Base-by-base conservation (phyloP, 306 rosid genomes). In the Vigna hirtella region DNA sequence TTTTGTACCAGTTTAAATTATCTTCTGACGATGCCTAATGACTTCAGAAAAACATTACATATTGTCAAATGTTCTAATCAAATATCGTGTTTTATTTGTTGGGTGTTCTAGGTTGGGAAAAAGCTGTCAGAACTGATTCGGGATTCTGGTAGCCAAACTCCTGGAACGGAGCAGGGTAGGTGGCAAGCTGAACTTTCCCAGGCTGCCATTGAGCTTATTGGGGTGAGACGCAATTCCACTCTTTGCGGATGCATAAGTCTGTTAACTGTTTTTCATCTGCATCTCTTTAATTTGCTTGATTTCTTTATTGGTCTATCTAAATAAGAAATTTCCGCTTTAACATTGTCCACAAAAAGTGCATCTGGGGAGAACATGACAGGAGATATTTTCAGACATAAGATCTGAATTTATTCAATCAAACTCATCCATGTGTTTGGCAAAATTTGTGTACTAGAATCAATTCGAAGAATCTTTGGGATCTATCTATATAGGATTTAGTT, bases 111-210 rank as follows among this genome's bases (percentile, higher is more conserved):
- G 99, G 98, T 96, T 67, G 99, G 99, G 76, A 96, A 93, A 82
- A 96, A 90, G 86, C 85, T 96, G 7, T 93, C 99, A 6, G 99
- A 96, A 76, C 86, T 96, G 56, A 93, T 96, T 78, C 88, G 98
- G 59, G 99, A 96, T 85, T 87, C 99, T 56, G 91, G 99, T 59
- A 85, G 91, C 85, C 98, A 91, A 67, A 86, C 89, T 45, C 64
- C 58, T 40, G 99, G 92, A 83, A 88, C 90, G 42, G 99, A 93
- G 76, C 98, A 91, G 88, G 98, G 94, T 69, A 87, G 99, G 89
- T 96, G 99, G 99, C 99, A 96, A 70, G 86, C 91, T 72, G 99
- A 96, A 83, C 98, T 96, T 85, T 93, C 97, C 63, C 98, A 96
- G 88, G 98, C 95, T 59, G 99, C 97, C 15, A 96, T 96, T 78